phyloP scores from a whole-genome alignment of 192 early-diverging fungal species.

The Coemansia sp. region DNA sequence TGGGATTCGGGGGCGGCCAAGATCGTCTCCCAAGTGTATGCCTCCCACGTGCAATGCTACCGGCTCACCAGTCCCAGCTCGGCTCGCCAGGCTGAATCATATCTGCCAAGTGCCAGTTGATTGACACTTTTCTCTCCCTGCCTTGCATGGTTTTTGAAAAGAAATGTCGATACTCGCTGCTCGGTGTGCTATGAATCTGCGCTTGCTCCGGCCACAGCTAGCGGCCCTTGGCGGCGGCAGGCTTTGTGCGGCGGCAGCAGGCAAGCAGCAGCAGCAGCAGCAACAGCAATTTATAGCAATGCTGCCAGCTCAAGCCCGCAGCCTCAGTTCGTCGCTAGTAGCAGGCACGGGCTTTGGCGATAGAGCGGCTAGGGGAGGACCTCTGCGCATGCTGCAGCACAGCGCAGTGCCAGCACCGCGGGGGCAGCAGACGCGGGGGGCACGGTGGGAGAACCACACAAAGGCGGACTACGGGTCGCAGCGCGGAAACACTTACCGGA shows the following conservation, averaged over 20 bases:
- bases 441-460: slow-evolving; percentile 46
- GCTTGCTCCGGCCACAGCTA: neutral
- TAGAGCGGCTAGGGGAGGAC: neutral
- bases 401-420: slow-evolving; percentile 1
- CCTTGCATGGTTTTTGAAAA: neutral
- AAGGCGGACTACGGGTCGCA: slow-evolving; percentile 43
- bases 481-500: slow-evolving; percentile 38
- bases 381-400: neutral
- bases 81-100: neutral
- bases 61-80: neutral
- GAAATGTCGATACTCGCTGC: neutral
- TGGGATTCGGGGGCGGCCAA: neutral
- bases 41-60: neutral
- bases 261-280: neutral
- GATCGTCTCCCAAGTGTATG: neutral
- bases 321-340: neutral
- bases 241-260: neutral
- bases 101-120: neutral
- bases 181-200: neutral
- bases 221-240: neutral
- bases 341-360: neutral
- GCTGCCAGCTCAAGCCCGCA: neutral
- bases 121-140: neutral
- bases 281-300: neutral
- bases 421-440: slow-evolving; percentile 39